Evolutionary conservation across 305 asterid species (phyloP).

Genomic region (Fraxinus baroniana): DNA sequence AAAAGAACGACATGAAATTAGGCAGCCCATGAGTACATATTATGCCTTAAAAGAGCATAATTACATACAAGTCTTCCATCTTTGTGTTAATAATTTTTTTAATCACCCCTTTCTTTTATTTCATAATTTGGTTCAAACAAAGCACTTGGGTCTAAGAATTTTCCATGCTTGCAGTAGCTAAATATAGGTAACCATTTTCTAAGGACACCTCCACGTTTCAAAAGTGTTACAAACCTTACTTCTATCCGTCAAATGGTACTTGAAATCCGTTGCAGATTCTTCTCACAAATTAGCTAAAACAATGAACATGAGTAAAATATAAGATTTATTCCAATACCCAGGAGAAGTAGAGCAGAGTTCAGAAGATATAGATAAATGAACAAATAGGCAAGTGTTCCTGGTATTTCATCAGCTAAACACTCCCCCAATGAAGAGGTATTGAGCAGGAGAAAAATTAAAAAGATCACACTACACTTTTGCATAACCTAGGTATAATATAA

Average conservation of each 20-base stretch:
- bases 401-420: background rate
- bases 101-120: background rate
- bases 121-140: background rate
- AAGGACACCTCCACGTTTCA: background rate
- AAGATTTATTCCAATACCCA: background rate
- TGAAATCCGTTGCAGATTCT: background rate
- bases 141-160: background rate
- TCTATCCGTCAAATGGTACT: background rate
- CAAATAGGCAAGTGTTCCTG: background rate
- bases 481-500: background rate
- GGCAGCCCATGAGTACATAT: background rate
- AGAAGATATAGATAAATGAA: background rate
- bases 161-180: background rate
- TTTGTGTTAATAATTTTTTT: background rate
- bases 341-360: conserved; percentile 28
- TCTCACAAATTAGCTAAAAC: background rate
- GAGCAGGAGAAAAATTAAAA: background rate
- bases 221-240: background rate
- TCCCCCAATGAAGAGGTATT: background rate
- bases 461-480: background rate
- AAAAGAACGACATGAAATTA: too few species aligned
- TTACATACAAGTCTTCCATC: background rate
- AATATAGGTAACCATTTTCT: background rate
- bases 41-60: background rate
- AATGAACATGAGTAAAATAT: background rate